Base-by-base conservation (phyloP, 1,284 basidiomycete genomes). In the Sporisorium iseilematis-ciliati region DNA sequence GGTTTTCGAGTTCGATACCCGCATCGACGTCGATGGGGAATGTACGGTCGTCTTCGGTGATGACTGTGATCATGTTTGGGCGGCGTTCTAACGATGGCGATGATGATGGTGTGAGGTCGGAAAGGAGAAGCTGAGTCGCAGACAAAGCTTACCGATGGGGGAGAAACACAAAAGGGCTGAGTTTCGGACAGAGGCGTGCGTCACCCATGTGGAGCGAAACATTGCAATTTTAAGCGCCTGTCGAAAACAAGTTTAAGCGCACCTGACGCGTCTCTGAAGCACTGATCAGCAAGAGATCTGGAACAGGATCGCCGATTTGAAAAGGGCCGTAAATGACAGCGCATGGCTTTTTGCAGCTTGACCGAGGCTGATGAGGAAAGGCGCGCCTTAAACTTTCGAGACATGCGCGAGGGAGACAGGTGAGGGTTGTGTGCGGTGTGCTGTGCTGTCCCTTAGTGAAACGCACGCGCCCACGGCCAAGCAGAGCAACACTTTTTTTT, bases 61-160 rank as follows among this genome's bases (percentile, higher is more conserved):
- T 72, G 43, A 84, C 68, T 31, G 81, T 84, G 57, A 84, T 75
- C 83, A 84, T 83, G n/a, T 31, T 31, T 65, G 43, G 25, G 7
- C 14, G 38, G 43, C 12, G 25, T 46, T 23, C 14, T 20, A 26
- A 25, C 12, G 23, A 25, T 14, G 23, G 12, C 8, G 29, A 26
- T 14, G 29, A 33, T 16, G 48, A 33, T 23, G 23, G 31, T n/a
- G 46, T n/a, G 26, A 11, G 14, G 4, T 25, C 45, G 23, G 7
- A 29, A 26, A 52, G 16, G 50, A 26, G 31, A 40, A 23, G 50
- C 38, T 53, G 51, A 53, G 38, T 53, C 20, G 51, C 10, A 2
- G 29, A 50, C 26, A 23, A 25, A 29, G 14, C 5, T 42, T 33
- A 8, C 4, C 33, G 33, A 12, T 33, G 33, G 7, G 38, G 35